phyloP scores from a whole-genome alignment of 2,329 filamentous ascomycete species.

The Basipetospora sp. region DNA sequence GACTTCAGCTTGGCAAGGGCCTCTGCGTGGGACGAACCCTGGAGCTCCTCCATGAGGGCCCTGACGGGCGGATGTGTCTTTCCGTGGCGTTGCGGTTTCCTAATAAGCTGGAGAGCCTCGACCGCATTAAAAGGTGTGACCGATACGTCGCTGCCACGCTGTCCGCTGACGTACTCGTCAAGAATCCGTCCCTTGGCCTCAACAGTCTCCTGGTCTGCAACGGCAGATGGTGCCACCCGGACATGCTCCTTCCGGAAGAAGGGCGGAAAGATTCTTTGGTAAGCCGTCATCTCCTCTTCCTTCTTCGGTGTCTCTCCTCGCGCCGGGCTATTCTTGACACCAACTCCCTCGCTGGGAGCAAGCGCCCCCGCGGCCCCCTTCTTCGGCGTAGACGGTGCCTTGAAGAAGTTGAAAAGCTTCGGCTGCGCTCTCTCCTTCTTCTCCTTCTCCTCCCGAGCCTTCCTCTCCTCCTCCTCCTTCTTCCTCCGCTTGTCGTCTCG shows the following conservation, averaged over 20 bases:
- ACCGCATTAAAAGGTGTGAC: slow-evolving; percentile 28
- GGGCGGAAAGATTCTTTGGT: slow-evolving; percentile 59
- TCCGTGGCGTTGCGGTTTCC: slow-evolving; percentile 28
- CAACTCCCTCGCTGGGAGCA: slow-evolving; percentile 9
- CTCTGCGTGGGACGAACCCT: slow-evolving; percentile 26
- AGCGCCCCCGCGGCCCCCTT: slow-evolving; percentile 23
- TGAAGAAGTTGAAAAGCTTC: slow-evolving; percentile 34
- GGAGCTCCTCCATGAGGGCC: slow-evolving; percentile 43
- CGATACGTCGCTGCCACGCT: slow-evolving; percentile 28
- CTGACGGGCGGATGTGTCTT: slow-evolving; percentile 37
- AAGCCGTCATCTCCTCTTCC: slow-evolving; percentile 30
- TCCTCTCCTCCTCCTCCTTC: slow-evolving; percentile 33
- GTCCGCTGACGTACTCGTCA: slow-evolving; percentile 35
- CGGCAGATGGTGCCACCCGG: slow-evolving; percentile 48
- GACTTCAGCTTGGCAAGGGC: slow-evolving; percentile 28
- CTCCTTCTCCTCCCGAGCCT: slow-evolving; percentile 27
- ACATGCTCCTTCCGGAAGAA: slow-evolving; percentile 68
- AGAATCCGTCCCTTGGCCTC: slow-evolving; percentile 35
- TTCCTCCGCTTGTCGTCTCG: slow-evolving; percentile 32
- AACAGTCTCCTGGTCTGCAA: slow-evolving; percentile 42
- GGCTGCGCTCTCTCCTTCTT: slow-evolving; percentile 35
- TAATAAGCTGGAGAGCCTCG: slow-evolving; percentile 31
- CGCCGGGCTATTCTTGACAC: slow-evolving; percentile 10
- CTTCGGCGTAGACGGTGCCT: slow-evolving; percentile 22
- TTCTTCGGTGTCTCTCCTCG: slow-evolving; percentile 8